Evolutionary conservation across 495 filamentous ascomycete genomes (phyloP).

Genomic region (Penicillium herquei): DNA sequence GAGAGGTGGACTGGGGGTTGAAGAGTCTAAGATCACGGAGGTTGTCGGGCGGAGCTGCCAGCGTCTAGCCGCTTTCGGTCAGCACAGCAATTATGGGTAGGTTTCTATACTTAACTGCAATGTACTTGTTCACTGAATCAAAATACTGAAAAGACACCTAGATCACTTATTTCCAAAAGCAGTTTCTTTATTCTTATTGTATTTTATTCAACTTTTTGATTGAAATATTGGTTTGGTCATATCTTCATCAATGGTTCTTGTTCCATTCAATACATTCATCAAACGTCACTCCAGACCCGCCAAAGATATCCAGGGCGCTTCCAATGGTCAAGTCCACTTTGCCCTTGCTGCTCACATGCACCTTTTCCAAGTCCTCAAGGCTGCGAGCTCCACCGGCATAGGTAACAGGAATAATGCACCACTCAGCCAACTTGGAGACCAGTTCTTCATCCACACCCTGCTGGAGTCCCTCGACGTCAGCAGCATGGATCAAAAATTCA

Average conservation of each 20-base stretch:
- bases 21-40: slow-evolving; percentile 24
- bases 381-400: slow-evolving; percentile 92
- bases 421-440: slow-evolving; percentile 71
- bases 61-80: slow-evolving; percentile 36
- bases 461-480: slow-evolving; percentile 95
- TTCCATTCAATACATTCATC: slow-evolving; percentile 92
- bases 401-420: slow-evolving; percentile 88
- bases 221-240: no score
- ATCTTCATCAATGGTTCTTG: slow-evolving; percentile 29
- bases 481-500: slow-evolving; percentile 97
- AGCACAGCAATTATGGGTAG: neutral
- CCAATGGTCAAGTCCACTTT: slow-evolving; percentile 94
- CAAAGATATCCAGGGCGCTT: slow-evolving; percentile 94
- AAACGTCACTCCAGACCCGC: slow-evolving; percentile 79
- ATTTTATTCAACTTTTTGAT: neutral
- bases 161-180: no score
- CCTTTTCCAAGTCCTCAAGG: slow-evolving; percentile 73
- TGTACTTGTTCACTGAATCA: neutral
- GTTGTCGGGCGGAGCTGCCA: slow-evolving; percentile 32
- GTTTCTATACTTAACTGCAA: neutral
- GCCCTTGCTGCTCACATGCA: slow-evolving; percentile 72
- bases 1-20: slow-evolving; percentile 6
- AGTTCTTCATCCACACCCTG: slow-evolving; percentile 83
- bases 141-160: no score
- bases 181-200: neutral